These are phyloP conservation scores for Jacaranda copaia DNA, from an alignment of 257 asterid genomes.

Conservation along the genomic window DNA sequence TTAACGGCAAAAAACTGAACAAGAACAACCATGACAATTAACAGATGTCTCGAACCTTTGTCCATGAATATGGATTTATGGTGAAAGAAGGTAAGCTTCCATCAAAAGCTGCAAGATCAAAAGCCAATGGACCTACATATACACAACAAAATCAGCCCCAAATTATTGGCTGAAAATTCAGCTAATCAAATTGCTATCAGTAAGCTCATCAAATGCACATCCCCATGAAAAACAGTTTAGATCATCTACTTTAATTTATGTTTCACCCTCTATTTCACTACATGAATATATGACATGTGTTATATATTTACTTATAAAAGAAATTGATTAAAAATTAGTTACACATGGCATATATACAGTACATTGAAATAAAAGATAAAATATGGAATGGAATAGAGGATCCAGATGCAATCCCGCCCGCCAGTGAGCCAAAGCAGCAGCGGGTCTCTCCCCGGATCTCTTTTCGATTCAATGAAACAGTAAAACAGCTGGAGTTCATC, in stretches of 20 bases:
- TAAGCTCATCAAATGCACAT: no score
- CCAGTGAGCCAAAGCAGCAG: constrained; percentile 69
- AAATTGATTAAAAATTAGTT: no score
- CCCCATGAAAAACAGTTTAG: no score
- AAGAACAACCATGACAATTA: no score
- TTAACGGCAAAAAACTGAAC: no score
- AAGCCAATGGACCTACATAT: constrained; percentile 57
- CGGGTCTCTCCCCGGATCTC: constrained; percentile 54
- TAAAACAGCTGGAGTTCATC: constrained; percentile 59
- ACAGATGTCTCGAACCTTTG: constrained; percentile 50
- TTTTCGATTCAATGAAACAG: constrained; percentile 62
- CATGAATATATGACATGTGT: no score
- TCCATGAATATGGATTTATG: constrained; percentile 67
- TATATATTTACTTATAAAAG: no score
- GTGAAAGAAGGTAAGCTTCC: constrained; percentile 55
- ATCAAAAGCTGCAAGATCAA: constrained; percentile 46
- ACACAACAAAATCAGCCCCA: background rate
- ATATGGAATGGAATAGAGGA: no score
- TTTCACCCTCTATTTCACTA: no score
- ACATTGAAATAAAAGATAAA: no score
- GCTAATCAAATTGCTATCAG: background rate
- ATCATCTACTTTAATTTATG: no score
- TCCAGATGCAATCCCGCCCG: constrained; percentile 80
- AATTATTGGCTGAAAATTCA: background rate
- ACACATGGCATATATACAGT: no score